Evolutionary conservation across 352 stramenopile species (phyloP).

Genomic region (Globisporangium takayamanum): DNA sequence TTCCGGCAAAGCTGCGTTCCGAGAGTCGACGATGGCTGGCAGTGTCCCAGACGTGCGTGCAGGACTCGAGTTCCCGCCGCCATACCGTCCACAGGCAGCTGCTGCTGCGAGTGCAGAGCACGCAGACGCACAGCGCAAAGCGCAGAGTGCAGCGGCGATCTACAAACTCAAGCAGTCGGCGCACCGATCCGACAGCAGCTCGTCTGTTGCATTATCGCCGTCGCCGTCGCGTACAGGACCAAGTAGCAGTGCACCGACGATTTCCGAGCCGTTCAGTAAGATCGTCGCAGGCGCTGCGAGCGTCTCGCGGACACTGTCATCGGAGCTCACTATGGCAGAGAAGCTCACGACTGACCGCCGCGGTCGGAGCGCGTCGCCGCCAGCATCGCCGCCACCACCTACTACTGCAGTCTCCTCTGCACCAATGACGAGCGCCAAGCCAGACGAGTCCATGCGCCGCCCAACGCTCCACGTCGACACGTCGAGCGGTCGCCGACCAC

Average conservation of each 20-base stretch:
- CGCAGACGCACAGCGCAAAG: constrained; percentile 51
- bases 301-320: constrained; percentile 8
- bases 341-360: constrained; percentile 4
- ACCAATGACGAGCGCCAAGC: not conserved
- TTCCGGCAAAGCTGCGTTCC: constrained; percentile 69
- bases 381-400: not conserved
- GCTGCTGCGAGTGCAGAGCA: constrained; percentile 13
- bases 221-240: constrained; percentile 17
- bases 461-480: constrained; percentile 51
- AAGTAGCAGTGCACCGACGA: constrained; percentile 1
- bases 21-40: constrained; percentile 43
- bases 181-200: constrained; percentile 12
- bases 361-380: constrained; percentile 6
- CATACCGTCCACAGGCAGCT: constrained; percentile 21
- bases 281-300: constrained; percentile 26
- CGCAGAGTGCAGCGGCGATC: constrained; percentile 68
- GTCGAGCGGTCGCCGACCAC: constrained; percentile 13
- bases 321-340: constrained; percentile 11
- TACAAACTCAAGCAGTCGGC: constrained; percentile 47
- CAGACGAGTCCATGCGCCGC: constrained; percentile 17
- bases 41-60: constrained; percentile 38
- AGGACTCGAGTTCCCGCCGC: constrained; percentile 48
- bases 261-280: constrained; percentile 40
- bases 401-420: not conserved
- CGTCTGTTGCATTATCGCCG: not conserved